phyloP scores from a whole-genome alignment of 805 yeast genomes.

The Ogataea parapolymorpha region DNA sequence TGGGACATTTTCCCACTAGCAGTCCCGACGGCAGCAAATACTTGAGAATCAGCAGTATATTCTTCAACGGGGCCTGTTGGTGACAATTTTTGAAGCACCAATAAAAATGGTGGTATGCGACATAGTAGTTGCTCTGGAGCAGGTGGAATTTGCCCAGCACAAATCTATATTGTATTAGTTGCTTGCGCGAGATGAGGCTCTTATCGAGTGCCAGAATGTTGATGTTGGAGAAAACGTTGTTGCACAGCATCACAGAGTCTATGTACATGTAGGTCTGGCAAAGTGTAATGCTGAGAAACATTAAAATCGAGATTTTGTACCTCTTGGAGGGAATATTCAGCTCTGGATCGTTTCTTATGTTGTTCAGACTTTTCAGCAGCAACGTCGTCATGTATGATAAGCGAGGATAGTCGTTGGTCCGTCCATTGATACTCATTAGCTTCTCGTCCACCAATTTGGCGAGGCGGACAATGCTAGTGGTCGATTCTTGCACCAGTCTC shows the following conservation, averaged over 20 bases:
- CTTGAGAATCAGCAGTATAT: slow-evolving; percentile 38
- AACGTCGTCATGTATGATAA: slow-evolving; percentile 46
- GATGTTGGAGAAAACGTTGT: slow-evolving; percentile 60
- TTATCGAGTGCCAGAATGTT: slow-evolving; percentile 46
- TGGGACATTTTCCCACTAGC: slow-evolving; percentile 49
- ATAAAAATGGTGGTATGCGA: slow-evolving; percentile 44
- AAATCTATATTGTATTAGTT: slow-evolving; percentile 51
- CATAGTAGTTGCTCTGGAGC: slow-evolving; percentile 47
- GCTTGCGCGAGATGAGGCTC: slow-evolving; percentile 38
- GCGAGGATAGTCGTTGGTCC: slow-evolving; percentile 37
- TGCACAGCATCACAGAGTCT: slow-evolving; percentile 54
- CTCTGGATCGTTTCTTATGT: slow-evolving; percentile 44
- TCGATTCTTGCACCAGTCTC: slow-evolving; percentile 36
- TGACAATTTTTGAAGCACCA: slow-evolving; percentile 46
- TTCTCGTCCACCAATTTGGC: slow-evolving; percentile 40
- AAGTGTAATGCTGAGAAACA: slow-evolving; percentile 46
- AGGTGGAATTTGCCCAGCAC: slow-evolving; percentile 52
- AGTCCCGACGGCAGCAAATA: slow-evolving; percentile 51
- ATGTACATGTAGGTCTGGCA: slow-evolving; percentile 52
- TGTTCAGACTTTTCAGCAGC: slow-evolving; percentile 47
- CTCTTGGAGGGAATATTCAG: slow-evolving; percentile 30
- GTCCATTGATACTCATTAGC: slow-evolving; percentile 36
- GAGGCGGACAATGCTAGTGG: slow-evolving; percentile 41
- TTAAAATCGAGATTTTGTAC: slow-evolving; percentile 43
- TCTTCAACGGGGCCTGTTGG: slow-evolving; percentile 25